phyloP scores from a whole-genome alignment of 2,329 filamentous ascomycete genomes.

The Pseudopyricularia javanii region DNA sequence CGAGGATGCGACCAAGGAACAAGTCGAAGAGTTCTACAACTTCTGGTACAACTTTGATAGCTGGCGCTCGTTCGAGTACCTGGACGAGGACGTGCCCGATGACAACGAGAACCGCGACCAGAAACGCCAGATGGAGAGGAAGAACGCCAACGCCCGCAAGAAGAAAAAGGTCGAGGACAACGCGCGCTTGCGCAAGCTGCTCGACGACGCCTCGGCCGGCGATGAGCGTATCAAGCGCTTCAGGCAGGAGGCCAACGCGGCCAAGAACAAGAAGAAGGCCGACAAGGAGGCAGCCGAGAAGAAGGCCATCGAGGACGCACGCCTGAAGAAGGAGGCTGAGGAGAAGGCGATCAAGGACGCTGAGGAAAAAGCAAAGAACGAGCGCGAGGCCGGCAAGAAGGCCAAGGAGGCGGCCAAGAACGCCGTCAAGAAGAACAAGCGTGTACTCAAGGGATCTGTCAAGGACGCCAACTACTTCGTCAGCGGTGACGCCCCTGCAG shows the following conservation, averaged over 20 bases:
- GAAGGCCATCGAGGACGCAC: slow-evolving; percentile 73
- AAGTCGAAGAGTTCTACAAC: slow-evolving; percentile 96
- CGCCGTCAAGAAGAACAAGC: slow-evolving; percentile 99
- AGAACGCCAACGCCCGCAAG: slow-evolving; percentile 94
- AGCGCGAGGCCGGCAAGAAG: slow-evolving; percentile 82
- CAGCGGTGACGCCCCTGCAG: slow-evolving; percentile 57
- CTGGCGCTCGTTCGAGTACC: slow-evolving; percentile 95
- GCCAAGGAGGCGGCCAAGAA: slow-evolving; percentile 98
- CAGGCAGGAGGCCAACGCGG: slow-evolving; percentile 78
- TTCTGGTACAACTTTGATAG: slow-evolving; percentile 99
- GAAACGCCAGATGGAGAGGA: slow-evolving; percentile 95
- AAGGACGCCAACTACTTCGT: slow-evolving; percentile 99
- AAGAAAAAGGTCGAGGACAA: slow-evolving; percentile 99
- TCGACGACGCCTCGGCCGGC: slow-evolving; percentile 71
- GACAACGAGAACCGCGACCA: slow-evolving; percentile 99
- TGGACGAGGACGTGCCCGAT: slow-evolving; percentile 96
- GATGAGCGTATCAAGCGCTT: slow-evolving; percentile 98
- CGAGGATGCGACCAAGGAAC: slow-evolving; percentile 72
- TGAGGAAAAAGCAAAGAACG: slow-evolving; percentile 74
- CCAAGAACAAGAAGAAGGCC: slow-evolving; percentile 89
- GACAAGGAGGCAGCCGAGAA: slow-evolving; percentile 90
- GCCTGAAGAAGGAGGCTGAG: slow-evolving; percentile 72
- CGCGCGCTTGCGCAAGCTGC: slow-evolving; percentile 73
- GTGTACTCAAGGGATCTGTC: slow-evolving; percentile 81
- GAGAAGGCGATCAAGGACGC: slow-evolving; percentile 70